These are phyloP conservation scores for Capsella rubella DNA, from an alignment of 441 rosid genomes.

Conservation along the genomic window DNA sequence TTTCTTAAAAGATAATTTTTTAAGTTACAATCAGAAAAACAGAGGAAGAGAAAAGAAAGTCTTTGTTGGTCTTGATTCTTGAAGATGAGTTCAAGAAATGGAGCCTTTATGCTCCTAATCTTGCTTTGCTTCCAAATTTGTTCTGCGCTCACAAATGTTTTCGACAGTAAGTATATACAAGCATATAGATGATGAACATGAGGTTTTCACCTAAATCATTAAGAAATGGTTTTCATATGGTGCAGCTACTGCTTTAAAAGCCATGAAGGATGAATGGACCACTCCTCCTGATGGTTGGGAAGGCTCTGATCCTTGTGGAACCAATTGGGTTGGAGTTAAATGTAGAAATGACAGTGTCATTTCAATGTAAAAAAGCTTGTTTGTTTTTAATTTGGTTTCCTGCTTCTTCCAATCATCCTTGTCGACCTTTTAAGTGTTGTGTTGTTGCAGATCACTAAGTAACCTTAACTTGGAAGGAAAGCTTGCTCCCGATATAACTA, in stretches of 20 bases:
- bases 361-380: conserved; percentile 53
- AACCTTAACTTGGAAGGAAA: conserved; percentile 60
- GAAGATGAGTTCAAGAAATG: conserved; percentile 52
- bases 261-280: conserved; percentile 56
- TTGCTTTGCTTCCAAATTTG: conserved; percentile 45
- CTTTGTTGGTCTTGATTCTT: conserved; percentile 5
- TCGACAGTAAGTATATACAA: conserved; percentile 56
- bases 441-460: conserved; percentile 55
- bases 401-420: conserved; percentile 18
- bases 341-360: conserved; percentile 62
- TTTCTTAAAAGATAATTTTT: not conserved
- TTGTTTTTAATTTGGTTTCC: not conserved
- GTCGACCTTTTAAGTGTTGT: conserved; percentile 1
- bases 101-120: conserved; percentile 50
- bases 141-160: conserved; percentile 49
- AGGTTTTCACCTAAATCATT: not conserved
- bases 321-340: conserved; percentile 70
- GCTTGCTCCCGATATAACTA: conserved; percentile 58
- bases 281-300: conserved; percentile 68
- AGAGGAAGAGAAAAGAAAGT: not conserved
- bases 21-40: conserved; percentile 3
- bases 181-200: not conserved
- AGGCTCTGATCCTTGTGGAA: conserved; percentile 81
- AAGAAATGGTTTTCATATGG: not conserved
- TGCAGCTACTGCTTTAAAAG: conserved; percentile 55